These are phyloP conservation scores for Cercospora janseana DNA, from an alignment of 2,329 filamentous ascomycete genomes.

Conservation along the genomic window DNA sequence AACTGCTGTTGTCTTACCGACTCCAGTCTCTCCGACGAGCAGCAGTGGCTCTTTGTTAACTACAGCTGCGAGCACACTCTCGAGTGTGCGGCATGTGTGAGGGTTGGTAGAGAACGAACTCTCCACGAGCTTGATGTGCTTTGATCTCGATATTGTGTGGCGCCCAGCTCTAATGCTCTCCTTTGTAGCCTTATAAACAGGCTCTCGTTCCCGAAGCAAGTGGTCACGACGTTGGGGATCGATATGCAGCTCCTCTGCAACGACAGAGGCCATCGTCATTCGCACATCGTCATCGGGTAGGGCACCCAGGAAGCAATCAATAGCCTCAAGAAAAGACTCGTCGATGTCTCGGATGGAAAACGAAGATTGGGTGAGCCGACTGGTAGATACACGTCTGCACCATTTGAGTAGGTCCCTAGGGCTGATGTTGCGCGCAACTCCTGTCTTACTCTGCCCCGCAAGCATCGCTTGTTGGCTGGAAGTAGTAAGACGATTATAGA, in stretches of 20 bases:
- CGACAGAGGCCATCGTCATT: conserved; percentile 60
- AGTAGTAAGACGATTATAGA: conserved; percentile 50
- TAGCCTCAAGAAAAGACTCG: conserved; percentile 87
- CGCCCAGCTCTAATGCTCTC: conserved; percentile 33
- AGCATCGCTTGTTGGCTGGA: conserved; percentile 39
- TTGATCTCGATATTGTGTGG: conserved; percentile 31
- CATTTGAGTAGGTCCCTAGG: conserved; percentile 86
- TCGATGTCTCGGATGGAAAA: conserved; percentile 70
- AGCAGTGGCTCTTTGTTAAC: conserved; percentile 83
- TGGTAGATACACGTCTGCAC: conserved; percentile 71
- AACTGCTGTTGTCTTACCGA: conserved; percentile 94
- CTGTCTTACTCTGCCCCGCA: conserved; percentile 53
- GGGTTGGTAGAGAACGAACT: conserved; percentile 83
- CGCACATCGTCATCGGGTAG: conserved; percentile 65
- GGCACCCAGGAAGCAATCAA: conserved; percentile 87
- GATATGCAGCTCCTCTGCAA: conserved; percentile 85
- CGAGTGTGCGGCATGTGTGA: conserved; percentile 78
- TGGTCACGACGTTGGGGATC: conserved; percentile 78
- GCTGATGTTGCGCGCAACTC: conserved; percentile 60
- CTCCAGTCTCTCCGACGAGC: conserved; percentile 97
- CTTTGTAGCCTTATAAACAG: conserved; percentile 57
- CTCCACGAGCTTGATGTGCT: conserved; percentile 29
- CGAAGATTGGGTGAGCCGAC: conserved; percentile 61
- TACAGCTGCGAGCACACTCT: conserved; percentile 82
- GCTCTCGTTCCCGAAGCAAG: conserved; percentile 70